phyloP scores from a whole-genome alignment of 192 early-diverging fungal genomes.

The Phycomyces blakesleeanus region DNA sequence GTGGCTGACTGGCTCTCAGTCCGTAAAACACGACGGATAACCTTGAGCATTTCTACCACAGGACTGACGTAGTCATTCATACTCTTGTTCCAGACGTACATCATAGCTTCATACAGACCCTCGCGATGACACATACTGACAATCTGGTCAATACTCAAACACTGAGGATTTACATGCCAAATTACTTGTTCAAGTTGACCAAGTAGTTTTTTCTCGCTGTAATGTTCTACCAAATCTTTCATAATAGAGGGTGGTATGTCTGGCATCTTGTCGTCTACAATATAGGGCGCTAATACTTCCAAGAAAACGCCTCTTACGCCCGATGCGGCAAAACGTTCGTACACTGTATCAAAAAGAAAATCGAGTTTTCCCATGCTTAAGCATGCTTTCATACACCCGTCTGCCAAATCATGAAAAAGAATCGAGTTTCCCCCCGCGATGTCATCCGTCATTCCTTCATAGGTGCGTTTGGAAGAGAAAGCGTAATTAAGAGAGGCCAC shows the following conservation, averaged over 20 bases:
- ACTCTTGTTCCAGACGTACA: slow-evolving; percentile 59
- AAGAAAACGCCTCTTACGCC: slow-evolving; percentile 47
- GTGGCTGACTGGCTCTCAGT: slow-evolving; percentile 1
- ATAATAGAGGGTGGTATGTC: slow-evolving; percentile 56
- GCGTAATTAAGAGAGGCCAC: slow-evolving; percentile 50
- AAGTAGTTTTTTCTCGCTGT: slow-evolving; percentile 39
- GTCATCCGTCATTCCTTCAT: slow-evolving; percentile 38
- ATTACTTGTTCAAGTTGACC: slow-evolving; percentile 49
- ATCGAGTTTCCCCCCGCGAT: slow-evolving; percentile 37
- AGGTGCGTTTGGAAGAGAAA: slow-evolving; percentile 45
- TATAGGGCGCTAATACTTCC: slow-evolving; percentile 48
- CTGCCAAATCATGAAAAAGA: slow-evolving; percentile 45
- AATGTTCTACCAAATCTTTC: slow-evolving; percentile 55
- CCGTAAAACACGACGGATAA: slow-evolving; percentile 45
- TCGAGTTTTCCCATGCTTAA: slow-evolving; percentile 48
- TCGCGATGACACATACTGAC: slow-evolving; percentile 52
- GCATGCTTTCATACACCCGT: slow-evolving; percentile 51
- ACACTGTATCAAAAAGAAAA: slow-evolving; percentile 51
- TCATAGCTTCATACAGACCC: slow-evolving; percentile 52
- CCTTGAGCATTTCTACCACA: slow-evolving; percentile 50
- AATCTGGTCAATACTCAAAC: slow-evolving; percentile 56
- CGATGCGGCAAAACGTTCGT: slow-evolving; percentile 50
- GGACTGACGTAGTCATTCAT: slow-evolving; percentile 61
- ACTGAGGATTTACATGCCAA: slow-evolving; percentile 52
- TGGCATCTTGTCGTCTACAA: slow-evolving; percentile 46